These are phyloP conservation scores for Gonapodya prolifera DNA, from an alignment of 192 early-diverging fungal genomes.

Conservation along the genomic window DNA sequence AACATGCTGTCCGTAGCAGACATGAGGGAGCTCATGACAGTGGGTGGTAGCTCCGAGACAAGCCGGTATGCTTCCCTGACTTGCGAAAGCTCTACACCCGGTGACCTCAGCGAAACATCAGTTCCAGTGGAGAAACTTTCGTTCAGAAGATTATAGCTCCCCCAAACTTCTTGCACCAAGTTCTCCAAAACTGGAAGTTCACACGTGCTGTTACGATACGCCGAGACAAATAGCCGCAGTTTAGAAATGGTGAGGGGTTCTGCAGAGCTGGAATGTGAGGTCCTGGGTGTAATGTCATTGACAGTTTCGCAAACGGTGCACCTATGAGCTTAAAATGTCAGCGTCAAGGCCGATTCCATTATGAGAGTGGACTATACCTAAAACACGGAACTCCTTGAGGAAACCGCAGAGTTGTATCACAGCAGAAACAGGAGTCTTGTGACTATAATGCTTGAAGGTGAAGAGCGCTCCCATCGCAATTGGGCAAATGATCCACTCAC, in stretches of 20 bases:
- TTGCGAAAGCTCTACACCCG: neutral
- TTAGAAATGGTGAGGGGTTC: neutral
- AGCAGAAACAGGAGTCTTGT: constrained; percentile 3
- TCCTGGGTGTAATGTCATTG: neutral
- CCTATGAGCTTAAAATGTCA: neutral
- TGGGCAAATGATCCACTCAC: no score
- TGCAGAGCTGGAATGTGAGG: neutral
- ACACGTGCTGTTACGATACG: neutral
- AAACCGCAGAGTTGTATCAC: neutral
- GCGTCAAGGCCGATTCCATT: neutral
- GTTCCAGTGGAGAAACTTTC: neutral
- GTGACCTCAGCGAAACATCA: neutral
- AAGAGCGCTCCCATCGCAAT: no score
- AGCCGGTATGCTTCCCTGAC: constrained; percentile 2
- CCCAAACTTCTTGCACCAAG: neutral
- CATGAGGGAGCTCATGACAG: neutral
- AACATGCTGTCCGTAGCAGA: neutral
- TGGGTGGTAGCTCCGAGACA: neutral
- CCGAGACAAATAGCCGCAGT: neutral
- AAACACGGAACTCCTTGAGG: neutral
- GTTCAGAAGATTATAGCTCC: neutral
- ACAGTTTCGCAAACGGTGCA: constrained; percentile 1
- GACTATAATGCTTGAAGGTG: neutral
- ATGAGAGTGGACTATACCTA: neutral
- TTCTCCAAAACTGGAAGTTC: neutral